These are phyloP conservation scores for Tetracladium setigerum DNA, from an alignment of 495 filamentous ascomycete genomes.

Conservation along the genomic window DNA sequence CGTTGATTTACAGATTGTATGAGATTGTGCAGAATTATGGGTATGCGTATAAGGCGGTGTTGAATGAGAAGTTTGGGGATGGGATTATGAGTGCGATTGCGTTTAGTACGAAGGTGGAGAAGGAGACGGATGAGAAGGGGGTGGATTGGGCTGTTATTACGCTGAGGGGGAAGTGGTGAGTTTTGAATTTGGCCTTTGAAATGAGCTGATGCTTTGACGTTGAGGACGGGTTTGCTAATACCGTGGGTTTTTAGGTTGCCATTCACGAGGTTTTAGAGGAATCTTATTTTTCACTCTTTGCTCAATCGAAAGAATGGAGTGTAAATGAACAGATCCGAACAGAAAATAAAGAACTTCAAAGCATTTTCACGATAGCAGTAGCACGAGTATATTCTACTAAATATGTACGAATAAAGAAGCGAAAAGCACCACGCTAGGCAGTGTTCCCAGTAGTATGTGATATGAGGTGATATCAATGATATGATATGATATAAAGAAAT, in stretches of 20 bases:
- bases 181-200: conserved; percentile 11
- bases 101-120: conserved; percentile 90
- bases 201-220: not conserved
- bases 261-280: conserved; percentile 11
- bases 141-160: conserved; percentile 86
- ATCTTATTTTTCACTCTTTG: too few relatives aligned
- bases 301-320: too few relatives aligned
- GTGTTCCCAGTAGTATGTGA: too few relatives aligned
- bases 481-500: too few relatives aligned
- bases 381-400: too few relatives aligned
- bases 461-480: too few relatives aligned
- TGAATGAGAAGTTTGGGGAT: conserved; percentile 99
- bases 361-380: too few relatives aligned
- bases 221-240: not conserved
- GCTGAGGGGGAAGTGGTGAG: conserved; percentile 87
- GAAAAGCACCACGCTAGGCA: too few relatives aligned
- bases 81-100: conserved; percentile 98
- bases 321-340: too few relatives aligned
- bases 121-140: conserved; percentile 83
- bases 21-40: conserved; percentile 99
- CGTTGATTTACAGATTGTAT: conserved; percentile 87
- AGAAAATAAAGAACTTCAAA: too few relatives aligned
- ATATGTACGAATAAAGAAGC: too few relatives aligned
- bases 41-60: conserved; percentile 88
- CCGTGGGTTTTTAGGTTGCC: not conserved